Base-by-base conservation (phyloP, 352 stramenopile genomes). In the Aphanomyces euteiches region DNA sequence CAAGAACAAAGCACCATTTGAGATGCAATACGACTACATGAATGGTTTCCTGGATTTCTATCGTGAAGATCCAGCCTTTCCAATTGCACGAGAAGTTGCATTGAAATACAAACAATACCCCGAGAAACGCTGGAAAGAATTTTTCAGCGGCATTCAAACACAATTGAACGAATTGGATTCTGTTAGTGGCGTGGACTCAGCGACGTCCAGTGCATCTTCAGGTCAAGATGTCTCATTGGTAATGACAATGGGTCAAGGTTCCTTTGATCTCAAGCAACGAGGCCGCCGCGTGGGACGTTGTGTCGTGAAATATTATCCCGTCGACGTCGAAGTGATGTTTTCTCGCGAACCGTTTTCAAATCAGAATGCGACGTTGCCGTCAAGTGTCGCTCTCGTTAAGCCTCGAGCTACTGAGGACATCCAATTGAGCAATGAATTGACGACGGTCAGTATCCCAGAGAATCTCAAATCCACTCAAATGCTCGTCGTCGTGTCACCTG, bases 261-360 rank as follows among this genome's bases (percentile, higher is more conserved):
- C 39, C 15, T 69, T 87, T 47, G 59, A 67, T n/a, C 15, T 85
- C 38, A 67, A 50, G 36, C 79, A 78, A 6, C 73, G 76, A 60
- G 72, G 69, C 61, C 41, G 13, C 21, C 59, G 59, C 28, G n/a
- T 87, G 47, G 69, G 72, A 21, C 48, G 66, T 2, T 84, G 77
- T 34, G 71, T 85, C 21, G 53, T 91, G 37, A 74, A 76, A 37
- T 84, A 87, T 38, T 89, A 89, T 59, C 76, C 78, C 12, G 81
- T 91, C 56, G 80, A 90, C 48, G 75, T 88, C 5, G 84, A 91
- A 74, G 74, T 88, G 34, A 80, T 89, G 74, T 91, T 91, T 65
- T 90, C 81, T 4, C 80, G 75, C 0, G 75, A 82, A 28, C 81
- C 84, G 13, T 91, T 90, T 67, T 65, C 28, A 19, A 78, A 79